phyloP scores from a whole-genome alignment of 768 basidiomycete species.

The Lentinula detonsa region DNA sequence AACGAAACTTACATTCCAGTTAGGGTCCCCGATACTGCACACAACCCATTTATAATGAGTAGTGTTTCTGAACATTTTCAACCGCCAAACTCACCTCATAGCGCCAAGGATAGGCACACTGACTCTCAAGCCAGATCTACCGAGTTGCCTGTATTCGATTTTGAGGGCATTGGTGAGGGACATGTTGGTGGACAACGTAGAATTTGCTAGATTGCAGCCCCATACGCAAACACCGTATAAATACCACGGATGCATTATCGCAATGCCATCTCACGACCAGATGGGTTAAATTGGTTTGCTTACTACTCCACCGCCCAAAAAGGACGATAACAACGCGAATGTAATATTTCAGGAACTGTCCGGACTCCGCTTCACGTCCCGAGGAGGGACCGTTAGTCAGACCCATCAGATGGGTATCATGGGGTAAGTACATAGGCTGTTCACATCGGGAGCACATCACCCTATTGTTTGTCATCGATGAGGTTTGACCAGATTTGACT shows the following conservation, averaged over 20 bases:
- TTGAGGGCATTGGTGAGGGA: background rate
- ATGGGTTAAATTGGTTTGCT: background rate
- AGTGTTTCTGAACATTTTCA: background rate
- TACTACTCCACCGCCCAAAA: background rate
- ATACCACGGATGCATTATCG: background rate
- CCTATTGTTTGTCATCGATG: no score
- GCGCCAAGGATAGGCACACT: slow-evolving; percentile 2
- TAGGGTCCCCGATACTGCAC: slow-evolving; percentile 16
- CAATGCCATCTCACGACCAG: background rate
- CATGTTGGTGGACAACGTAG: background rate
- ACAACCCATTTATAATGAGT: slow-evolving; percentile 11
- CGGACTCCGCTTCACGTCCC: background rate
- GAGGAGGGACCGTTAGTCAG: no score
- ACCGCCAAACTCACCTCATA: background rate
- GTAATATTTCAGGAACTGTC: background rate
- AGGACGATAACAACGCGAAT: background rate
- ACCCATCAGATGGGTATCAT: no score
- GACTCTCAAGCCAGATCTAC: background rate
- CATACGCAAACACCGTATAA: background rate
- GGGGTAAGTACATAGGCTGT: no score
- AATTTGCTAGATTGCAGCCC: background rate
- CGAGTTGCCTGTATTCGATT: slow-evolving; percentile 5
- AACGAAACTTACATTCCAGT: slow-evolving; percentile 9
- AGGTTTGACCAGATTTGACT: no score
- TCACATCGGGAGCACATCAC: no score